Evolutionary conservation across 176 grass and related monocot species (phyloP).

Genomic region (Chloris gayana): DNA sequence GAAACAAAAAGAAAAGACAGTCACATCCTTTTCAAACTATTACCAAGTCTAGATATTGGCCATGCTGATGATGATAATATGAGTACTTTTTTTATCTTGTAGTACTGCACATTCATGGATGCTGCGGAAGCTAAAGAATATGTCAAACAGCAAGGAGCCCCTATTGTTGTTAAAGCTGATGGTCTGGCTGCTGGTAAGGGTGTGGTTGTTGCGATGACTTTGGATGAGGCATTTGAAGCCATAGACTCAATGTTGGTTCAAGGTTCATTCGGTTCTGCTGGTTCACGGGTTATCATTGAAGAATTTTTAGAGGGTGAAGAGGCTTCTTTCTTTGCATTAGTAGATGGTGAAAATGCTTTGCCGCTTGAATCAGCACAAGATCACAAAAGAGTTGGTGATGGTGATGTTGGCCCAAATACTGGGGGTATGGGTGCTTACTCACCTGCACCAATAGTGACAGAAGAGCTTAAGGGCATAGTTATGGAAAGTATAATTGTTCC

Average conservation of each 20-base stretch:
- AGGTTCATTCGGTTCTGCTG: conserved; percentile 82
- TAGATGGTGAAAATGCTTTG: no score
- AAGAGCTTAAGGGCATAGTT: no score
- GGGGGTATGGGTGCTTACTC: no score
- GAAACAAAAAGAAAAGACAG: not conserved
- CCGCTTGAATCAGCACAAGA: no score
- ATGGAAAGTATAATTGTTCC: no score
- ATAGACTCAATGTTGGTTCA: conserved; percentile 85
- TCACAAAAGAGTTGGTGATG: no score
- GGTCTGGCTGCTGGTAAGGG: conserved; percentile 90
- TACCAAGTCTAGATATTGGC: not conserved
- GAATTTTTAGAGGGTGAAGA: no score
- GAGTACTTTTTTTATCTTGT: conserved; percentile 8
- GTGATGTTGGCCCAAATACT: no score
- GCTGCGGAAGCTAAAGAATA: conserved; percentile 73
- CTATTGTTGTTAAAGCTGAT: conserved; percentile 91
- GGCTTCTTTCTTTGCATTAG: no score
- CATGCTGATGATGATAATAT: conserved; percentile 5
- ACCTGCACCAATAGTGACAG: no score
- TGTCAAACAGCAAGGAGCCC: no score
- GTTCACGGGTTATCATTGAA: no score
- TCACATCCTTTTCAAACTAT: not conserved
- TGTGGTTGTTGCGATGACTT: conserved; percentile 77
- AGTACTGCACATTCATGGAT: conserved; percentile 81
- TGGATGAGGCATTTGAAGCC: conserved; percentile 68